phyloP scores from a whole-genome alignment of 2,329 filamentous ascomycete genomes.

The Trichoderma sp. region DNA sequence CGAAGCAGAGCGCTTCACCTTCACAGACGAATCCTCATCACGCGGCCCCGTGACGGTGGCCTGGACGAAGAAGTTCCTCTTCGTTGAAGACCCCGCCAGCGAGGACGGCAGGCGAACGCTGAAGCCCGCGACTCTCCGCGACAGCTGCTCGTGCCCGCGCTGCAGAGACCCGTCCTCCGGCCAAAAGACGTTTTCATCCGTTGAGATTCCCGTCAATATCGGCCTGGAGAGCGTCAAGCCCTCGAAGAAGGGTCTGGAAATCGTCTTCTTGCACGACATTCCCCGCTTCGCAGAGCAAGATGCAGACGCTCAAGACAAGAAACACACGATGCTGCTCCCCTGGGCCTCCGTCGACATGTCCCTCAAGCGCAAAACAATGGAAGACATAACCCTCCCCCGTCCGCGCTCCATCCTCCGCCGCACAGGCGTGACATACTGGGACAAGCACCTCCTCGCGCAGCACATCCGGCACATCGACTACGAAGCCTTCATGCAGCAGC shows the following conservation, averaged over 20 bases:
- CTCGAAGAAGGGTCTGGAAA: slow-evolving; percentile 48
- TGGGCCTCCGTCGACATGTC: slow-evolving; percentile 44
- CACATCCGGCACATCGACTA: slow-evolving; percentile 66
- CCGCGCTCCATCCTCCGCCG: slow-evolving; percentile 38
- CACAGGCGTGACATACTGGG: slow-evolving; percentile 47
- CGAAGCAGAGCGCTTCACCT: slow-evolving; percentile 28
- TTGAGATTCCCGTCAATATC: slow-evolving; percentile 44
- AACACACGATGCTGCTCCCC: slow-evolving; percentile 37
- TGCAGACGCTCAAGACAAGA: slow-evolving; percentile 34
- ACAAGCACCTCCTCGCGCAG: slow-evolving; percentile 40
- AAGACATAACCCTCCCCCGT: slow-evolving; percentile 34
- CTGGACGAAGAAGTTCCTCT: slow-evolving; percentile 36
- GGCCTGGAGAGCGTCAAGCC: slow-evolving; percentile 38
- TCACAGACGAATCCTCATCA: not conserved
- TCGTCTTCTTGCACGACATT: slow-evolving; percentile 62
- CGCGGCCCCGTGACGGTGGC: slow-evolving; percentile 34
- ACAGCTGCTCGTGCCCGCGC: slow-evolving; percentile 54
- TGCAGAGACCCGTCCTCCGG: slow-evolving; percentile 62
- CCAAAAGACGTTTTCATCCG: slow-evolving; percentile 56
- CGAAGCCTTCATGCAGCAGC: slow-evolving; percentile 66
- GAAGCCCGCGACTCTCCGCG: slow-evolving; percentile 48
- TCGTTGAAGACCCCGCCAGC: slow-evolving; percentile 35
- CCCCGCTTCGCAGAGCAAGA: slow-evolving; percentile 32
- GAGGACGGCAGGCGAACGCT: slow-evolving; percentile 34
- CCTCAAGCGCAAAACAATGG: slow-evolving; percentile 34